Percentiles rank a stretch among this genome's conserved stretches.
Conservation (phyloP, 2,329 filamentous ascomycete species). For the Byssothecium circinans region DNA sequence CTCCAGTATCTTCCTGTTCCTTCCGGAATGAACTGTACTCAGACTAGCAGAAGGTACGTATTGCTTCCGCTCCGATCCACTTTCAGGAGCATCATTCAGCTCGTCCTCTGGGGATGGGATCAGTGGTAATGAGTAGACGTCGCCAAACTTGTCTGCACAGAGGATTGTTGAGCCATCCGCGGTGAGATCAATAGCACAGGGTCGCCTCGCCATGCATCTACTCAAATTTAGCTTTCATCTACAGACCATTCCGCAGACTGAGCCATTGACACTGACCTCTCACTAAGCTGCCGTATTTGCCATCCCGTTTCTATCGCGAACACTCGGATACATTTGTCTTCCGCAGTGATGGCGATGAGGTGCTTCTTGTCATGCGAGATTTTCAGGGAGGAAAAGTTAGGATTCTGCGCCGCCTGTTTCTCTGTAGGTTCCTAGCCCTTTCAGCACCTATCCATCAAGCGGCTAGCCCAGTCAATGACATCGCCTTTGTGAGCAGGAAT, state of each 20-base stretch:
- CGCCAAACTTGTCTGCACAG: constrained; percentile 92
- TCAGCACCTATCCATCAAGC: constrained; percentile 13
- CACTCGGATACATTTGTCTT: constrained; percentile 88
- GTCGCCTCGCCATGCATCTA: constrained; percentile 86
- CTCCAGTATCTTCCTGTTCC: constrained; percentile 61
- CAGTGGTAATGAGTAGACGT: constrained; percentile 87
- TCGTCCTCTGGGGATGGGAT: constrained; percentile 48
- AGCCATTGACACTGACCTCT: constrained; percentile 57
- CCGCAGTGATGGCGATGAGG: constrained; percentile 77
- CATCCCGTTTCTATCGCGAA: constrained; percentile 68
- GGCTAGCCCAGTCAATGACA: background rate
- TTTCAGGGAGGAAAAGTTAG: constrained; percentile 70
- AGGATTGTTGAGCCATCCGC: constrained; percentile 73
- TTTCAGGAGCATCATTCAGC: constrained; percentile 19
- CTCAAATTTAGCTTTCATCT: constrained; percentile 13
- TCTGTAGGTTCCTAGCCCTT: constrained; percentile 33
- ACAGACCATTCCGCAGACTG: background rate
- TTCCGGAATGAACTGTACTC: constrained; percentile 63
- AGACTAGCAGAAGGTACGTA: constrained; percentile 58
- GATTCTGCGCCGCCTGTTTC: constrained; percentile 47
- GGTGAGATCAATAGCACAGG: constrained; percentile 73
- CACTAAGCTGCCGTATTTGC: constrained; percentile 66
- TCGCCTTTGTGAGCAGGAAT: background rate
- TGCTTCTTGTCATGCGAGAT: constrained; percentile 66
- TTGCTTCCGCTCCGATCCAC: constrained; percentile 33